Evolutionary conservation across 2,329 filamentous ascomycete species (phyloP), one percentile per base, ranked within the genome.

Genomic region (Stachybotrys elegans): DNA sequence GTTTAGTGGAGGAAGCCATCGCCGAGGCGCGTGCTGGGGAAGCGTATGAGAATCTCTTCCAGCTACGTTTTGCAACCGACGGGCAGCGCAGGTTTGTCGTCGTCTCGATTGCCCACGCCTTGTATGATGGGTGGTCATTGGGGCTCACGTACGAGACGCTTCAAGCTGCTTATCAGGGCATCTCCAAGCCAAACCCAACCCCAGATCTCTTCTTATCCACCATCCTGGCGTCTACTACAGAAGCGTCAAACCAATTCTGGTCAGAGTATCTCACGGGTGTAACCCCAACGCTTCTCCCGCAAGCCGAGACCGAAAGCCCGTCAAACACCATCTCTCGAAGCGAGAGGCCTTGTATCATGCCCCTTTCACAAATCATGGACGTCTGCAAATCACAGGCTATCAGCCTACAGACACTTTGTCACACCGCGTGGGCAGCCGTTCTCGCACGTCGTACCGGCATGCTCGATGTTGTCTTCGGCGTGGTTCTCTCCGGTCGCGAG

Each of bases 71-170:
- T 42, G 64, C 63, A 4, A 55, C 47, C 6, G 57, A 61, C 1
- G 63, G 48, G 3, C 52, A 47, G 13, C 57, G 54, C 27, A 62
- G 47, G 4, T 78, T 74, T 44, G 49, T 83, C 2, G 57, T 83
- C 5, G 60, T 96, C 1, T 91, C 88, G 0, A 81, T 95, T 31
- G 78, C 90, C 0, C 91, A 96, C 63, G 88, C 90, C 2, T 72
- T 95, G 17, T 96, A 96, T 52, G 91, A 96, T 57, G 91, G 91
- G 1, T 90, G 84, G 79, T 95, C 90, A 3, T 74, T 96, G 12
- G 71, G 73, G 4, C 67, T 94, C 14, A 63, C 96, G 2, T 88
- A 93, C 53, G 69, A 75, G 35, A 82, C 93, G 55, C 75, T 95
- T 1, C 63, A 73, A 14, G 69, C 63, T n/a, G 80, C 83, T 2